Conservation (phyloP, 2,329 filamentous ascomycete species). For the Cryoendolithus antarcticus region DNA sequence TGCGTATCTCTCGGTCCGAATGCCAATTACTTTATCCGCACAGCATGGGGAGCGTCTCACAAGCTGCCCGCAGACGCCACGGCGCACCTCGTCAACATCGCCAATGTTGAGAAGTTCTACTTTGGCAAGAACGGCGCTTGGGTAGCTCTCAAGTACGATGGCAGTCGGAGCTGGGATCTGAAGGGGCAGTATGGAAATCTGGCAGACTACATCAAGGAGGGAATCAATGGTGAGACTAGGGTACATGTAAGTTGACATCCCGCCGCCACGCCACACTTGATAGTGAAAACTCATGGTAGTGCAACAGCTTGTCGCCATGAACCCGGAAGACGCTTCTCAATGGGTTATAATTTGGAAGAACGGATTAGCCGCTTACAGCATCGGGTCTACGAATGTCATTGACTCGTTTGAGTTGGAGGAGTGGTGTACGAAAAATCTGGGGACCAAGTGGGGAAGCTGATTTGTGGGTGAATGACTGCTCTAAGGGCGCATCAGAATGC, state of each 20-base stretch:
- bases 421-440: slow-evolving; percentile 3
- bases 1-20: slow-evolving; percentile 4
- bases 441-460: slow-evolving; percentile 1
- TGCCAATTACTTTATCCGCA: slow-evolving; percentile 3
- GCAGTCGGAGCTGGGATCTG: slow-evolving; percentile 3
- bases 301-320: slow-evolving; percentile 2
- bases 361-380: slow-evolving; percentile 3
- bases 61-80: slow-evolving; percentile 3
- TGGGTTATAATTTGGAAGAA: slow-evolving; percentile 4
- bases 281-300: neutral
- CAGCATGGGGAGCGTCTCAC: slow-evolving; percentile 3
- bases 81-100: slow-evolving; percentile 1
- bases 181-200: slow-evolving; percentile 1
- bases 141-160: slow-evolving; percentile 4
- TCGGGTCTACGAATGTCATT: neutral
- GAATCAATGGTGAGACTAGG: slow-evolving; percentile 1
- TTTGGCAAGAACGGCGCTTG: slow-evolving; percentile 7
- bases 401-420: slow-evolving; percentile 3
- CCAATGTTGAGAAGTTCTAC: slow-evolving; percentile 8
- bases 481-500: too few relatives aligned
- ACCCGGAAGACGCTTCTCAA: slow-evolving; percentile 4
- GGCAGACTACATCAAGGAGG: slow-evolving; percentile 2
- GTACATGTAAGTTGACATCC: slow-evolving; percentile 1
- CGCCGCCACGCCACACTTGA: neutral
- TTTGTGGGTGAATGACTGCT: too few relatives aligned